Conservation (phyloP, 2,329 filamentous ascomycete species). For the Aureobasidium subglaciale region DNA sequence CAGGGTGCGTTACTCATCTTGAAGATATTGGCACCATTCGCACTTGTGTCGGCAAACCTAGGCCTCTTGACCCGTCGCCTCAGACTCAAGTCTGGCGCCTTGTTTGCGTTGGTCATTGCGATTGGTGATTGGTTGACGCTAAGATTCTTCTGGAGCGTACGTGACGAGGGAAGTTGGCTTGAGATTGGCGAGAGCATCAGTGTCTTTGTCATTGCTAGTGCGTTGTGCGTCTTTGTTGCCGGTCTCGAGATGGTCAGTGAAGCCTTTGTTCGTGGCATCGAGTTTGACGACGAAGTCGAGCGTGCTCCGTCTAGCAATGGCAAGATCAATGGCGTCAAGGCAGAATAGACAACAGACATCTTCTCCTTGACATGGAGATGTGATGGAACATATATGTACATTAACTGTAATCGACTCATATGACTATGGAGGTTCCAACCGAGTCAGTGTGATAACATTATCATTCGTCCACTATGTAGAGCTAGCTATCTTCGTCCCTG, state of each 20-base stretch:
- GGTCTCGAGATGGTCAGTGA: conserved; percentile 79
- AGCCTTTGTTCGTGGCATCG: conserved; percentile 71
- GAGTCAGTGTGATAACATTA: too few relatives aligned
- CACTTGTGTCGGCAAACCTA: conserved; percentile 84
- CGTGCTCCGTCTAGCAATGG: not conserved
- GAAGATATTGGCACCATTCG: conserved; percentile 91
- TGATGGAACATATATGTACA: not conserved
- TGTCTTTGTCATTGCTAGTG: conserved; percentile 88
- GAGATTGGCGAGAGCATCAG: conserved; percentile 96
- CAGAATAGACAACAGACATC: not conserved
- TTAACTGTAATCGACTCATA: not conserved
- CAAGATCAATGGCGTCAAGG: conserved; percentile 4
- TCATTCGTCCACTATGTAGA: not conserved
- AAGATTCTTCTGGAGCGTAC: conserved; percentile 96
- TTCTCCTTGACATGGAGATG: not conserved
- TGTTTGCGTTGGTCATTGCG: conserved; percentile 93
- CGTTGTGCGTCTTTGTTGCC: conserved; percentile 85
- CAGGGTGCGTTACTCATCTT: conserved; percentile 80
- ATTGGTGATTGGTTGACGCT: conserved; percentile 86
- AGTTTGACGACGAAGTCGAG: conserved; percentile 44
- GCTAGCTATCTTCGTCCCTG: not conserved
- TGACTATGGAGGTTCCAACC: too few relatives aligned
- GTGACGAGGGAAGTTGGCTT: conserved; percentile 92
- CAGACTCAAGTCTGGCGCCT: conserved; percentile 74
- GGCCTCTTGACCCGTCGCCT: conserved; percentile 82